phyloP scores from a whole-genome alignment of 2,329 filamentous ascomycete species.

The Fusarium devonianum region DNA sequence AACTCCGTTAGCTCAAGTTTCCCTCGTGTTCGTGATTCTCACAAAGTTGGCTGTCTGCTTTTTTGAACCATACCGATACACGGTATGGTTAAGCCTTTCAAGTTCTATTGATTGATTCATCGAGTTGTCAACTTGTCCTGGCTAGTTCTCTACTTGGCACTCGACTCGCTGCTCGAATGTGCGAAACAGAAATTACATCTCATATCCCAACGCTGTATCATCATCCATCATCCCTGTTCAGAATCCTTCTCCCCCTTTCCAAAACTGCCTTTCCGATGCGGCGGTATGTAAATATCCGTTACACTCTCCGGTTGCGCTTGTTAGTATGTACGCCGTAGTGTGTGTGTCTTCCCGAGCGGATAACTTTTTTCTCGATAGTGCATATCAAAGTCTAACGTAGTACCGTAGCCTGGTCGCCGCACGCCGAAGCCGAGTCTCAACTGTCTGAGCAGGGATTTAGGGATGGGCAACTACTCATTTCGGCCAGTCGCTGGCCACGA shows the following conservation, averaged over 20 bases:
- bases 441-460: conserved; percentile 32
- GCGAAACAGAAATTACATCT: conserved; percentile 18
- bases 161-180: background rate
- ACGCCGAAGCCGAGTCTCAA: conserved; percentile 8
- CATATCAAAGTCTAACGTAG: conserved; percentile 8
- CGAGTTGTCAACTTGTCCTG: background rate
- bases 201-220: conserved; percentile 15
- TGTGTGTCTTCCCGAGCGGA: no score
- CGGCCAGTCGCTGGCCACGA: conserved; percentile 32
- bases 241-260: conserved; percentile 7
- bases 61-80: no score
- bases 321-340: no score
- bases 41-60: conserved; percentile 2
- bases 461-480: conserved; percentile 41
- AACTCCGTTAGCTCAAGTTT: conserved; percentile 10
- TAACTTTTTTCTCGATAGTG: no score
- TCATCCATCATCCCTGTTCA: conserved; percentile 7
- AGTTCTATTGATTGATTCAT: background rate
- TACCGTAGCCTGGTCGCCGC: conserved; percentile 22
- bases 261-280: conserved; percentile 10
- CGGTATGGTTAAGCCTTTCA: no score
- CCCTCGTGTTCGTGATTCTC: background rate
- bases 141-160: background rate
- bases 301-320: conserved; percentile 14
- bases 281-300: conserved; percentile 36